Base-by-base conservation (phyloP, 2,329 filamentous ascomycete species). In the Claviceps monticola region DNA sequence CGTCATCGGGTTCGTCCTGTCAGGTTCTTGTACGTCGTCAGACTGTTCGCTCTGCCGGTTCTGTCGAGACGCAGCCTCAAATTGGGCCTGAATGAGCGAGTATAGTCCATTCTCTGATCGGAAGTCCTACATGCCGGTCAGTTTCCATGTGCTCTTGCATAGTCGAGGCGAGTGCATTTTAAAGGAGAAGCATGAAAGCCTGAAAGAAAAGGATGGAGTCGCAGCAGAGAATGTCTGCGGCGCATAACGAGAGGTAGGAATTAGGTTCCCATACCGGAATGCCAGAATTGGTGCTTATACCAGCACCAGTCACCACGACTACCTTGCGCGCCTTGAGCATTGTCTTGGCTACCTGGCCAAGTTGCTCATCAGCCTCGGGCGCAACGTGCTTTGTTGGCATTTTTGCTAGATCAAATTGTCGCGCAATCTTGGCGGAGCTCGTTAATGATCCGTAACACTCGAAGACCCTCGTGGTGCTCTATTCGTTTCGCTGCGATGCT, bases 211-310 rank as follows among this genome's bases (percentile, higher is more conserved):
- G 9, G 9, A 34, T 11, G 29, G 9, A 9, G 11, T 3, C 9
- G 23, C 23, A 26, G 23, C 23, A 26, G 23, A 26, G 23, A 26
- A 26, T 26, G 23, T 26, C 23, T 26, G 23, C 23, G 23, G 23
- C 23, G 29, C 29, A 11, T n/a, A 29, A 29, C 26, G 8, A 11
- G 19, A 37, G 21, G 46, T 17, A 48, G n/a, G 6, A 17, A 5
- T n/a, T 43, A 19, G 17, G n/a, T 5, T 17, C 3, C 6, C 63
- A 55, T 71, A 86, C 83, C 49, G 83, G 83, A 61, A 87, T 87
- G 51, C 84, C 84, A 56, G 82, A 86, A 62, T 86, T 87, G 49
- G 84, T 87, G 62, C 82, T 85, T 61, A 87, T 87, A 50, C 83
- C 83, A 48, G 83, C 83, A 48, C 84, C 83, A 0, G 84, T 87